These are phyloP conservation scores for Hypocreales sp. DNA, from an alignment of 2,329 filamentous ascomycete species.

Conservation along the genomic window DNA sequence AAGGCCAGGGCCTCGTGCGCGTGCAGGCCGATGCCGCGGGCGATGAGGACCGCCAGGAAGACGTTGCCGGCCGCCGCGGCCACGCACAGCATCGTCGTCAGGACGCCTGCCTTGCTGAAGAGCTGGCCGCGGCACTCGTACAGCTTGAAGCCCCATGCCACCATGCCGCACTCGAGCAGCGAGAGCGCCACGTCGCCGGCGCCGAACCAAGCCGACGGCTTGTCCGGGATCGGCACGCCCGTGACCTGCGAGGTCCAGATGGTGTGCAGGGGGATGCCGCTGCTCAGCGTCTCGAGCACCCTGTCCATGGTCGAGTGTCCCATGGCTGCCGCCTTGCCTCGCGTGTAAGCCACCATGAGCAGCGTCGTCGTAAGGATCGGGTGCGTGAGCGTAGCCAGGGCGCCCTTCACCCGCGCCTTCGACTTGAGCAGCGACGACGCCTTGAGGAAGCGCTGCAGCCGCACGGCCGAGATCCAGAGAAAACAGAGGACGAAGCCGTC, in stretches of 20 bases:
- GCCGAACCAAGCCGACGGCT: slow-evolving; percentile 18
- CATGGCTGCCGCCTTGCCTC: slow-evolving; percentile 19
- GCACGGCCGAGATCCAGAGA: slow-evolving; percentile 28
- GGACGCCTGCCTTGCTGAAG: slow-evolving; percentile 24
- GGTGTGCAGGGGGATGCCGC: slow-evolving; percentile 17
- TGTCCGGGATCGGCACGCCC: slow-evolving; percentile 2
- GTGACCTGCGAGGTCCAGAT: slow-evolving; percentile 15
- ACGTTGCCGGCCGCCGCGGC: slow-evolving; percentile 24
- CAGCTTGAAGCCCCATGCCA: slow-evolving; percentile 37
- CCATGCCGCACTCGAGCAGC: slow-evolving; percentile 33
- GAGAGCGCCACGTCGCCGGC: slow-evolving; percentile 33
- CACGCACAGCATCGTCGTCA: slow-evolving; percentile 20
- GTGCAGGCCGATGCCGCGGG: slow-evolving; percentile 19
- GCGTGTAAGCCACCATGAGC: slow-evolving; percentile 25
- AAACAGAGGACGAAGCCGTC: slow-evolving; percentile 31
- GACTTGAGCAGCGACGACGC: not conserved
- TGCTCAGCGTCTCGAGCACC: slow-evolving; percentile 14
- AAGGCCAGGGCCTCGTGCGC: slow-evolving; percentile 24
- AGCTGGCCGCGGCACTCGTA: slow-evolving; percentile 32
- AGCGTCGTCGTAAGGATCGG: slow-evolving; percentile 32
- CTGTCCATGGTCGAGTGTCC: slow-evolving; percentile 12
- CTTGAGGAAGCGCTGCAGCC: slow-evolving; percentile 22
- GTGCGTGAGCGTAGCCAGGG: slow-evolving; percentile 26
- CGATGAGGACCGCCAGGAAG: slow-evolving; percentile 22
- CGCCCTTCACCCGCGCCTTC: slow-evolving; percentile 9